Evolutionary conservation across 2,329 filamentous ascomycete genomes (phyloP), one percentile per base, ranked within the genome.

Genomic region (Claviceps digitariae): DNA sequence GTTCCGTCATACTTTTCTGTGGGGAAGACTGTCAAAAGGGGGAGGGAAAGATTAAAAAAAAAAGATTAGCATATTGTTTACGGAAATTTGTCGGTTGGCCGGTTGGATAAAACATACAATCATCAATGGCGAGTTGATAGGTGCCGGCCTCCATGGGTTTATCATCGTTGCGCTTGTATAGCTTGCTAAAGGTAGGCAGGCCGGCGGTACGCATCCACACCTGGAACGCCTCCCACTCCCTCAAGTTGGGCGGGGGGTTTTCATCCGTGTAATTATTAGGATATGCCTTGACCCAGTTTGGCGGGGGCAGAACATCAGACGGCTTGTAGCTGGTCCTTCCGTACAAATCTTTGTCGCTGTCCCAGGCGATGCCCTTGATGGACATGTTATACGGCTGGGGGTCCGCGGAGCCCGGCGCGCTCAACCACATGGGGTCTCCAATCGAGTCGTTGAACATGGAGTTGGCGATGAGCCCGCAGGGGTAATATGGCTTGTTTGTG

Each of bases 181-280:
- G 75, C 73, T 98, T 98, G 78, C 87, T 95, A 67, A 98, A 98
- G 5, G 85, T 86, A 1, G 93, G 93, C 62, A 97, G 72, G 54
- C 91, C 93, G 25, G 93, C 93, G 1, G 94, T 95, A 61, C 93
- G 83, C 93, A 98, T 98, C 93, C 93, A 98, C 23, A 97, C 90
- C 71, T 96, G 90, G 68, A 98, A 95, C 45, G 83, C 82, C 67
- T 95, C 86, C 71, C 89, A 84, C 0, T 81, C 71, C 57, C 84
- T 77, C 20, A 97, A 68, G 61, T 93, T 71, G 0, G 90, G 89
- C 23, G 88, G 82, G 2, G 78, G 79, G 51, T 77, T 76, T 0
- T 78, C 70, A 0, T 73, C 67, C 3, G 78, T 83, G 64, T 95
- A 95, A 56, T 78, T 80, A 40, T 84, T 66, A 7, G 83, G 84